Conservation (phyloP, 305 asterid genomes). For the Stenogyne calaminthoides region DNA sequence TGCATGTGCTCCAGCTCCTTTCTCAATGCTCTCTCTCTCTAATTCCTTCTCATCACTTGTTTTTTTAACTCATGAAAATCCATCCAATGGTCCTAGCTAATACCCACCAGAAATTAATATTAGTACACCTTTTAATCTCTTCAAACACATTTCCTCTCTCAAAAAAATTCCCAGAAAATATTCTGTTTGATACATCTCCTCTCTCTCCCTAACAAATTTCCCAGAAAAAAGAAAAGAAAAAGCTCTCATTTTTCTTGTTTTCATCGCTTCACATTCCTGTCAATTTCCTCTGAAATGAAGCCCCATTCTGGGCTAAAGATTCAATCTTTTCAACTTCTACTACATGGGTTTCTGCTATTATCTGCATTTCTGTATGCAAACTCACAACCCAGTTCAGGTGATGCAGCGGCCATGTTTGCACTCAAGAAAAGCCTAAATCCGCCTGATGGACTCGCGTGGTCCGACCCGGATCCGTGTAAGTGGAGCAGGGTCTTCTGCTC, state of each 20-base stretch:
- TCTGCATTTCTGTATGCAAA: conserved; percentile 35
- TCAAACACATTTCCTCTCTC: not conserved
- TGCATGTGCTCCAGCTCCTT: conserved; percentile 58
- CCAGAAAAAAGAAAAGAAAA: not conserved
- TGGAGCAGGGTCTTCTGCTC: conserved; percentile 69
- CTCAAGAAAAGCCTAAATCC: conserved; percentile 66
- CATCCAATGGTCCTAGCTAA: conserved; percentile 28
- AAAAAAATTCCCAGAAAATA: conserved; percentile 15
- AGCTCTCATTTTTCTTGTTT: not conserved
- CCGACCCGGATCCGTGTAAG: conserved; percentile 84
- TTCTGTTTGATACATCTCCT: not conserved
- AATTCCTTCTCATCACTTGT: conserved; percentile 18
- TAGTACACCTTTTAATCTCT: not conserved
- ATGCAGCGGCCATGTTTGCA: conserved; percentile 65
- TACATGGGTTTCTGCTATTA: conserved; percentile 44
- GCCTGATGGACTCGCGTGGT: conserved; percentile 57
- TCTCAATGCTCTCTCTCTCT: conserved; percentile 21
- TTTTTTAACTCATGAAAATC: conserved; percentile 11
- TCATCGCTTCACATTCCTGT: not conserved
- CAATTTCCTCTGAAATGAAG: conserved; percentile 37
- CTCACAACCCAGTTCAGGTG: conserved; percentile 46
- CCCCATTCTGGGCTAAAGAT: conserved; percentile 45
- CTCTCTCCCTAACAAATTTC: not conserved
- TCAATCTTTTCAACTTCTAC: conserved; percentile 37
- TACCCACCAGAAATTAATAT: not conserved